Percentiles rank a stretch among this genome's conserved stretches.
Conservation (phyloP, 2,329 filamentous ascomycete species). For the Cadophora sp. region DNA sequence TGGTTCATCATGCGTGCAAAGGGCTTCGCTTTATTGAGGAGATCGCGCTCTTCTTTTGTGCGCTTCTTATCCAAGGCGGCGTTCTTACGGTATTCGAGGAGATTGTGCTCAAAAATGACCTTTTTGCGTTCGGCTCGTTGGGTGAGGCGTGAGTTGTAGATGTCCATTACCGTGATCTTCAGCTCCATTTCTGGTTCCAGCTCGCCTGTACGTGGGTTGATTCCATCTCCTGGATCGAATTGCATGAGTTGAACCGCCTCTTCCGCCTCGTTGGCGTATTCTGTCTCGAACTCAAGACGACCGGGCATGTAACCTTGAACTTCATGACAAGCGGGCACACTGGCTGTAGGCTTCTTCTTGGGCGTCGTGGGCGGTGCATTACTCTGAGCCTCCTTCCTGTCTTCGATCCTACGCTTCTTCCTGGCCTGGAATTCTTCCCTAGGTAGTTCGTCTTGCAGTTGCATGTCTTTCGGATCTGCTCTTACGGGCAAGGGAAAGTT, state of each 20-base stretch:
- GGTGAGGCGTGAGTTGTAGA: slow-evolving; percentile 92
- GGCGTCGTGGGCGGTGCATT: slow-evolving; percentile 82
- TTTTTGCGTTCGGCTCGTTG: slow-evolving; percentile 94
- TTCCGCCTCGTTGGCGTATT: slow-evolving; percentile 97
- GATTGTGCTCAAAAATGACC: slow-evolving; percentile 92
- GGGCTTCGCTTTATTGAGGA: slow-evolving; percentile 92
- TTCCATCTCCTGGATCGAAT: slow-evolving; percentile 93
- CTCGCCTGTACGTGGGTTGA: slow-evolving; percentile 83
- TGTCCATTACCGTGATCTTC: slow-evolving; percentile 97
- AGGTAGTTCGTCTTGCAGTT: slow-evolving; percentile 79
- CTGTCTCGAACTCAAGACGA: slow-evolving; percentile 94
- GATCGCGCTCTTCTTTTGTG: slow-evolving; percentile 91
- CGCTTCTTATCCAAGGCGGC: slow-evolving; percentile 89
- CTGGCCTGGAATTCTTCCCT: slow-evolving; percentile 91
- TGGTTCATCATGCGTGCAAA: slow-evolving; percentile 97
- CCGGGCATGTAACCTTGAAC: slow-evolving; percentile 99
- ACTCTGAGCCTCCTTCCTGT: slow-evolving; percentile 86
- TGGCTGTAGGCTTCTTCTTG: slow-evolving; percentile 95
- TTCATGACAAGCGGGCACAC: slow-evolving; percentile 95
- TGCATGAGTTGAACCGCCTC: slow-evolving; percentile 98
- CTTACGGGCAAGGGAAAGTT: slow-evolving; percentile 87
- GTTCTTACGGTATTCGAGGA: slow-evolving; percentile 94
- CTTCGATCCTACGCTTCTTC: slow-evolving; percentile 93
- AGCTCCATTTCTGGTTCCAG: slow-evolving; percentile 96
- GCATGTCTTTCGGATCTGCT: slow-evolving; percentile 82